These are phyloP conservation scores for Saprolegnia diclina DNA, from an alignment of 352 stramenopile species.

Conservation along the genomic window DNA sequence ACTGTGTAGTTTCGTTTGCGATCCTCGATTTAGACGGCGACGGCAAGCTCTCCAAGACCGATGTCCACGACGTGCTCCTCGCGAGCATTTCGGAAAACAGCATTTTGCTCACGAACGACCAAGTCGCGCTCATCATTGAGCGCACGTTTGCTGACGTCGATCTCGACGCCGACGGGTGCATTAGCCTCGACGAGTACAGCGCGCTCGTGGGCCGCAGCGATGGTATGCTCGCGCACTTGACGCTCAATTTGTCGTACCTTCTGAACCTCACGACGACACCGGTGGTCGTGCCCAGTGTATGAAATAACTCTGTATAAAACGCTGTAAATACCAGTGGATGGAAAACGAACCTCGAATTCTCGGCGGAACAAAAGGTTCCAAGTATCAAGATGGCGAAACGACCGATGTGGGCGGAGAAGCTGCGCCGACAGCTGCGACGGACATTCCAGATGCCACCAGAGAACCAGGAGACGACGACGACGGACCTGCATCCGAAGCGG, in stretches of 20 bases:
- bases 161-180: constrained; percentile 56
- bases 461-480: neutral
- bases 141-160: constrained; percentile 71
- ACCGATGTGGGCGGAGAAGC: neutral
- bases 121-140: constrained; percentile 53
- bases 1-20: constrained; percentile 60
- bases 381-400: too few species aligned
- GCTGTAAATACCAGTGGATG: too few species aligned
- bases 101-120: constrained; percentile 65
- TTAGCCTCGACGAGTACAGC: constrained; percentile 70
- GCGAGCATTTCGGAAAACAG: constrained; percentile 67
- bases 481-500: neutral
- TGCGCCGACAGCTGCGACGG: neutral
- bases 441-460: neutral
- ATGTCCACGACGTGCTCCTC: constrained; percentile 66
- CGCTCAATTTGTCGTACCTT: constrained; percentile 60
- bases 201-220: constrained; percentile 52
- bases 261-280: neutral
- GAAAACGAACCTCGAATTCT: too few species aligned
- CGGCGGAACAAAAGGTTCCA: too few species aligned
- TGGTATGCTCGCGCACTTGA: constrained; percentile 76
- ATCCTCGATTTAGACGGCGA: constrained; percentile 70
- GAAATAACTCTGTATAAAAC: neutral
- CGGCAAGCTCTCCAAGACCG: constrained; percentile 59
- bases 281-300: neutral